These are phyloP conservation scores for Phlyctochytrium bullatum DNA, from an alignment of 192 early-diverging fungal genomes.

Conservation along the genomic window DNA sequence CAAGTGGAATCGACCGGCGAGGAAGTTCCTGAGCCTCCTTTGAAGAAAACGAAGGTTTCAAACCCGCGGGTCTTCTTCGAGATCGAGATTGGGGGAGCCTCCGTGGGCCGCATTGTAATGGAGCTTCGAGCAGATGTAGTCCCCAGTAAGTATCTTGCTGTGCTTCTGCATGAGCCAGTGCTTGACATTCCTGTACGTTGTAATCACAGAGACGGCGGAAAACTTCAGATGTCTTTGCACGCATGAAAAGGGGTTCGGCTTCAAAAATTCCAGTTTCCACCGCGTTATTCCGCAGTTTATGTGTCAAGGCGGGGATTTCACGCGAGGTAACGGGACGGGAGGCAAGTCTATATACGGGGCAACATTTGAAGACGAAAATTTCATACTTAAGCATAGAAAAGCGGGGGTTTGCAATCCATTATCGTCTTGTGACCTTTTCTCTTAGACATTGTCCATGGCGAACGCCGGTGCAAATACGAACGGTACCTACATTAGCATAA, in stretches of 20 bases:
- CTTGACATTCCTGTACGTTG: no score
- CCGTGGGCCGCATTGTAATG: conserved; percentile 56
- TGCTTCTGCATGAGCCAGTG: no score
- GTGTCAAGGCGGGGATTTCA: conserved; percentile 90
- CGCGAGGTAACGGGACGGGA: conserved; percentile 77
- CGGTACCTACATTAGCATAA: no score
- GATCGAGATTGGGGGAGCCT: conserved; percentile 46
- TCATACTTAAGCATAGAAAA: conserved; percentile 73
- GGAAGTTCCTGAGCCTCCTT: no score
- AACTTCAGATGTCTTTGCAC: conserved; percentile 99
- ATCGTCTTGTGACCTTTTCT: no score
- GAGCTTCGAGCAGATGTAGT: conserved; percentile 47
- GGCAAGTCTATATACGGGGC: conserved; percentile 78
- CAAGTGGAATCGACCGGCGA: no score
- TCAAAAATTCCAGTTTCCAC: conserved; percentile 75
- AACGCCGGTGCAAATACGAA: conserved; percentile 77
- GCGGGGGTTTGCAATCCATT: no score
- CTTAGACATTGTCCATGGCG: conserved; percentile 93
- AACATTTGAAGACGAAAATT: conserved; percentile 93
- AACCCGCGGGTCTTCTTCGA: conserved; percentile 51
- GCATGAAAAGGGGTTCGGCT: conserved; percentile 88
- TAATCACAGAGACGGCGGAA: conserved; percentile 79
- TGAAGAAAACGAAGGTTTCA: no score
- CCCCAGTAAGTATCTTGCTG: conserved; percentile 31
- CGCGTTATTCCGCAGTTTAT: conserved; percentile 84